phyloP scores from a whole-genome alignment of 352 stramenopile genomes.

The Pythium periplocum region DNA sequence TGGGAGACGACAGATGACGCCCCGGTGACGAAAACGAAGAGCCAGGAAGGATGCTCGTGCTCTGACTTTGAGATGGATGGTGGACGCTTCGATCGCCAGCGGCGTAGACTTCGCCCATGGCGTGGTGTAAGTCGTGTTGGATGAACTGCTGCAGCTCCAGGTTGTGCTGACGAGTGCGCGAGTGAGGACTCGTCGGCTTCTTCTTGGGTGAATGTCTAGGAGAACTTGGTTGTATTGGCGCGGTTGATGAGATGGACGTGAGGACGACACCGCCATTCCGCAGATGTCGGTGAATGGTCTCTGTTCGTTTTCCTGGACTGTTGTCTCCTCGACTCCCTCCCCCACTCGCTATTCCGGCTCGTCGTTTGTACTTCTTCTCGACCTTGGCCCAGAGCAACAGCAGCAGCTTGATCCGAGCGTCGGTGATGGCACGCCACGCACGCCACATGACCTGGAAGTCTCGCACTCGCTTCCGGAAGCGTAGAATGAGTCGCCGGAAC shows the following conservation, averaged over 20 bases:
- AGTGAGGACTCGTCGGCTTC: neutral
- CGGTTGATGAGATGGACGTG: constrained; percentile 22
- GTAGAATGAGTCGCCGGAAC: constrained; percentile 71
- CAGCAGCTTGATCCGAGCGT: constrained; percentile 64
- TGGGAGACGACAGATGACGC: neutral
- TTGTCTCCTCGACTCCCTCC: neutral
- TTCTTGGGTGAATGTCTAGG: neutral
- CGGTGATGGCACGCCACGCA: constrained; percentile 63
- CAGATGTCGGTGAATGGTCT: constrained; percentile 45
- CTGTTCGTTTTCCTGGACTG: constrained; percentile 2
- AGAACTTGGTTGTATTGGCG: constrained; percentile 3
- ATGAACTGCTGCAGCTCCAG: constrained; percentile 32
- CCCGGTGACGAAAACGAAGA: neutral
- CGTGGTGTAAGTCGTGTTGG: constrained; percentile 45
- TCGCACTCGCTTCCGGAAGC: constrained; percentile 67
- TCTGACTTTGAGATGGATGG: constrained; percentile 7
- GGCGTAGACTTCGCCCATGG: constrained; percentile 58
- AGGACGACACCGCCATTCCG: constrained; percentile 49
- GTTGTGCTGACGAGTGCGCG: constrained; percentile 3
- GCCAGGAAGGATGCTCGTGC: constrained; percentile 1
- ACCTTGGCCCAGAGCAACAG: constrained; percentile 61
- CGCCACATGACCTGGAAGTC: constrained; percentile 76
- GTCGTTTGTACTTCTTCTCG: constrained; percentile 50
- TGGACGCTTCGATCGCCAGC: constrained; percentile 13
- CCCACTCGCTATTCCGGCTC: constrained; percentile 17